phyloP scores from a whole-genome alignment of 2,329 filamentous ascomycete species.

The Fusarium multiceps region DNA sequence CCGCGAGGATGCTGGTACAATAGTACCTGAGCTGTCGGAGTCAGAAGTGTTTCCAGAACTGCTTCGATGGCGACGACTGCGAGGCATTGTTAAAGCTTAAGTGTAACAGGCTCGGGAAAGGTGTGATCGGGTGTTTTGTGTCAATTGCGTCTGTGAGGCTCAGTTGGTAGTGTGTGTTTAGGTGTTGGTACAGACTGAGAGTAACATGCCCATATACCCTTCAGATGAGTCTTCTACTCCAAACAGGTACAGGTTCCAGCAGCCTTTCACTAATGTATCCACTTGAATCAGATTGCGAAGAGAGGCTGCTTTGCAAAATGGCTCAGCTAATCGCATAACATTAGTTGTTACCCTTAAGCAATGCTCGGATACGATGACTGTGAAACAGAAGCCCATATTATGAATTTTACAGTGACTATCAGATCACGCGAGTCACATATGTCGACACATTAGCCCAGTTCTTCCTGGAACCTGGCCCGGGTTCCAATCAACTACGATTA shows the following conservation, averaged over 20 bases:
- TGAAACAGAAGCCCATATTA: background rate
- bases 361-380: background rate
- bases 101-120: background rate
- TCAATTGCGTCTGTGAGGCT: rapidly evolving
- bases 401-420: background rate
- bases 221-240: rapidly evolving
- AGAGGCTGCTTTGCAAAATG: background rate
- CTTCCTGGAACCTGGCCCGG: rapidly evolving
- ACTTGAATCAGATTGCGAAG: background rate
- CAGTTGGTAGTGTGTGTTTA: background rate
- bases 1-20: background rate
- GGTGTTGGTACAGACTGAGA: background rate
- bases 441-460: background rate
- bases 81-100: background rate
- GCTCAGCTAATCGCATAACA: rapidly evolving
- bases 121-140: rapidly evolving
- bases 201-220: background rate
- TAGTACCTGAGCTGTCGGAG: background rate
- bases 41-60: background rate
- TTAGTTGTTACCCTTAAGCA: background rate
- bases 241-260: rapidly evolving
- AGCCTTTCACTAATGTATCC: background rate
- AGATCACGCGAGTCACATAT: rapidly evolving
- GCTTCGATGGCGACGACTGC: background rate
- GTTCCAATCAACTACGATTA: rapidly evolving